Evolutionary conservation across 176 grass and related monocot genomes (phyloP).

Genomic region (Triticum monococcum): DNA sequence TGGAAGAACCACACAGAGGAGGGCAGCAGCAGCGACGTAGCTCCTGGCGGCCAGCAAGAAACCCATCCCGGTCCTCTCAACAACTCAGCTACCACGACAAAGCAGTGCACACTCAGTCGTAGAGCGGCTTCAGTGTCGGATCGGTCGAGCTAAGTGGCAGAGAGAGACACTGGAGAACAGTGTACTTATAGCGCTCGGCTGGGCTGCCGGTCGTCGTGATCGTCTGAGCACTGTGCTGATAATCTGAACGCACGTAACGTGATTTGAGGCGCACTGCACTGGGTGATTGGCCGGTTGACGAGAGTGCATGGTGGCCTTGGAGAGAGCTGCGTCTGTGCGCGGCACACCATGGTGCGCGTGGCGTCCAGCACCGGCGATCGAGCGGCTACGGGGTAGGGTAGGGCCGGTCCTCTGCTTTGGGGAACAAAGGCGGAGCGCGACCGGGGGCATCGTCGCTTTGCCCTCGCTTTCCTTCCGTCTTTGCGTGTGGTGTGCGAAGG

Average conservation of each 20-base stretch:
- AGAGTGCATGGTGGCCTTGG: slow-evolving; percentile 14
- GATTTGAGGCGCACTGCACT: slow-evolving; percentile 13
- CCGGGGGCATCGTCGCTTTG: slow-evolving; percentile 15
- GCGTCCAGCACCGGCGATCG: neutral
- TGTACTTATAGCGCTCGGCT: slow-evolving; percentile 3
- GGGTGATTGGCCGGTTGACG: slow-evolving; percentile 12
- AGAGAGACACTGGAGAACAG: neutral
- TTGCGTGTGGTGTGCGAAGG: slow-evolving; percentile 49
- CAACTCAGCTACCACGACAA: neutral
- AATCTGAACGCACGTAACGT: neutral
- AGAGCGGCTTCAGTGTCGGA: neutral
- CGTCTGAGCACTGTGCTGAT: neutral
- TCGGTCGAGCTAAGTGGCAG: neutral
- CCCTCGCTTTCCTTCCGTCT: neutral
- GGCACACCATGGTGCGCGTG: slow-evolving; percentile 33
- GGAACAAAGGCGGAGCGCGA: slow-evolving; percentile 28
- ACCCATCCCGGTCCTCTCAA: slow-evolving; percentile 25
- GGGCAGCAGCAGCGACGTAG: neutral
- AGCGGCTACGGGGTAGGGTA: neutral
- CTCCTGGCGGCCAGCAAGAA: neutral
- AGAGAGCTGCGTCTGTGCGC: slow-evolving; percentile 22
- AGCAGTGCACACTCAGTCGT: neutral
- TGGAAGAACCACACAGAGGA: slow-evolving; percentile 34
- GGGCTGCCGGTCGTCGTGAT: neutral
- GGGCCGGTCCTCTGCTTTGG: slow-evolving; percentile 29